Evolutionary conservation across 2,329 filamentous ascomycete species (phyloP), one percentile per base, ranked within the genome.

Genomic region (Gaeumannomyces sp.): DNA sequence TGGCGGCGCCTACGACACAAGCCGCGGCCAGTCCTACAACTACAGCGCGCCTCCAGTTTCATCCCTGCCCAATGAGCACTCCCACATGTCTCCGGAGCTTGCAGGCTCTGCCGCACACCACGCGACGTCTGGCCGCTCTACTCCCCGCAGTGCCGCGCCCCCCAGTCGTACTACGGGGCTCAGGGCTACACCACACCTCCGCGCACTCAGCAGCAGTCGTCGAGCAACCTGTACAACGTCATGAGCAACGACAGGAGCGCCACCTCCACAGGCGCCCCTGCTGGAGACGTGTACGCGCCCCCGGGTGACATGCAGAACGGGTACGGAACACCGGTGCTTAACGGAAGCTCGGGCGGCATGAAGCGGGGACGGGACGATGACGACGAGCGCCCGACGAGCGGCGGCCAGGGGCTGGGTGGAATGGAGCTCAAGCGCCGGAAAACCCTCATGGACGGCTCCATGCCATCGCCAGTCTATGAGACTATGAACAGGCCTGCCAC

Each of bases 211-310:
- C 79, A 80, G 59, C 82, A 87, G 66, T 84, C 89, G 4, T 88
- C 91, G 0, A 93, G 91, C 80, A 96, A 88, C 73, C 80, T 97
- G 62, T 96, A 96, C 82, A 96, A 88, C 76, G 89, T 96, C 68
- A 93, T 96, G 79, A 93, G 89, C 74, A 92, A 91, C 73, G 90
- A 92, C 66, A 85, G 91, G 31, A 78, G 81, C 35, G 76, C 86
- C 14, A 56, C 61, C 22, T 79, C 84, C 25, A 92, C 91, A 69
- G 89, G 89, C n/a, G 83, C 81, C 35, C 77, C 85, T 16, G 78
- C 83, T 27, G 83, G 83, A 62, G 91, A 96, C 69, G 85, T 88
- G 8, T 96, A 96, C 73, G 84, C 85, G 45, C 83, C 87, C 22
- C 83, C 90, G 29, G 78, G 83, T 6, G 88, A 90, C 70, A 80